phyloP scores from a whole-genome alignment of 257 asterid species.

The Ehretia macrophylla region DNA sequence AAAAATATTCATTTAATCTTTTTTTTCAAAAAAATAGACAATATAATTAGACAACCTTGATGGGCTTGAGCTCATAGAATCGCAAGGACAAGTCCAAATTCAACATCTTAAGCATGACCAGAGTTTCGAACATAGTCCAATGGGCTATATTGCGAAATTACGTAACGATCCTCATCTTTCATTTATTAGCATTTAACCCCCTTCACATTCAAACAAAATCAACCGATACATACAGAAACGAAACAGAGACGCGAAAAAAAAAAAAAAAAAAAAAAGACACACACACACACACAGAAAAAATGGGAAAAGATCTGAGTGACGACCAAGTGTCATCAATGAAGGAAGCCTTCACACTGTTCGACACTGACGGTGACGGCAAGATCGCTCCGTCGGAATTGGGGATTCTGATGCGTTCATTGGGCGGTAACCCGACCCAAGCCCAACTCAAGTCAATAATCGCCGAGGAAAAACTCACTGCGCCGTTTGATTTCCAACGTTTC shows the following conservation, averaged over 20 bases:
- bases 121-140: too few species aligned
- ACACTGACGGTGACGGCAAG: constrained; percentile 91
- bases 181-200: too few species aligned
- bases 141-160: too few species aligned
- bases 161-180: too few species aligned
- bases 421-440: constrained; percentile 96
- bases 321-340: constrained; percentile 83
- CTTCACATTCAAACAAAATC: background rate
- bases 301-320: constrained; percentile 94
- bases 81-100: too few species aligned
- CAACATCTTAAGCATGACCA: too few species aligned
- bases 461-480: constrained; percentile 66
- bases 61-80: too few species aligned
- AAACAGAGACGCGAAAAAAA: background rate
- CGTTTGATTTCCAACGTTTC: constrained; percentile 72
- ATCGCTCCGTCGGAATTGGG: constrained; percentile 90
- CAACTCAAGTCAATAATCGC: constrained; percentile 68
- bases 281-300: constrained; percentile 8
- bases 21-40: too few species aligned
- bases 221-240: background rate
- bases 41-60: too few species aligned
- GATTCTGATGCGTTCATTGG: constrained; percentile 87
- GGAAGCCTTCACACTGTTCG: constrained; percentile 90
- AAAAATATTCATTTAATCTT: too few species aligned
- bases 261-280: background rate